phyloP scores from a whole-genome alignment of 2,329 filamentous ascomycete genomes.

The Nemania diffusa region DNA sequence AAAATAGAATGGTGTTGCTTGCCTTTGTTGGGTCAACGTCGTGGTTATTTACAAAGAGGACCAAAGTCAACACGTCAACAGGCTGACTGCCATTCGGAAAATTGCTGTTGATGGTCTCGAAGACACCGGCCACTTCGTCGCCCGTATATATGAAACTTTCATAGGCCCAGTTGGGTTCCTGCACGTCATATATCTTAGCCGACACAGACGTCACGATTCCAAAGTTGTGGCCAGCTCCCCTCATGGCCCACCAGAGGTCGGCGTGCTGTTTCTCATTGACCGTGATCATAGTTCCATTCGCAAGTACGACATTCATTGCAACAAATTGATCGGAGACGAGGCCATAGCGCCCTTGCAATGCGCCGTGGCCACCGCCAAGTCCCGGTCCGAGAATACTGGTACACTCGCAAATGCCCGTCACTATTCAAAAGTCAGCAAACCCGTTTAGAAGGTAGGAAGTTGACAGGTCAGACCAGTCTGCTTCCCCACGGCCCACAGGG shows the following conservation, averaged over 20 bases:
- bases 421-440: conserved; percentile 31
- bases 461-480: too few relatives aligned
- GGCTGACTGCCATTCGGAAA: conserved; percentile 44
- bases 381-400: conserved; percentile 59
- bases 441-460: conserved; percentile 69
- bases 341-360: conserved; percentile 64
- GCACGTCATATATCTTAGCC: conserved; percentile 60
- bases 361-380: conserved; percentile 68
- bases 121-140: conserved; percentile 57
- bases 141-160: conserved; percentile 58
- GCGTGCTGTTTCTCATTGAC: conserved; percentile 55
- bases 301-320: conserved; percentile 62
- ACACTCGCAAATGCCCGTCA: conserved; percentile 59
- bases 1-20: too few relatives aligned
- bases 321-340: conserved; percentile 64
- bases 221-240: conserved; percentile 69
- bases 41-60: not conserved
- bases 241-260: conserved; percentile 68
- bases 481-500: conserved; percentile 55
- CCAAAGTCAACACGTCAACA: conserved; percentile 8
- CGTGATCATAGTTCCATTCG: conserved; percentile 56
- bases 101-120: not conserved
- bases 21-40: conserved; percentile 33
- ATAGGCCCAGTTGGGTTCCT: conserved; percentile 54
- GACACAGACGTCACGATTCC: conserved; percentile 65